Base-by-base conservation (phyloP, 1,284 basidiomycete genomes). In the Rhodofomes roseus region DNA sequence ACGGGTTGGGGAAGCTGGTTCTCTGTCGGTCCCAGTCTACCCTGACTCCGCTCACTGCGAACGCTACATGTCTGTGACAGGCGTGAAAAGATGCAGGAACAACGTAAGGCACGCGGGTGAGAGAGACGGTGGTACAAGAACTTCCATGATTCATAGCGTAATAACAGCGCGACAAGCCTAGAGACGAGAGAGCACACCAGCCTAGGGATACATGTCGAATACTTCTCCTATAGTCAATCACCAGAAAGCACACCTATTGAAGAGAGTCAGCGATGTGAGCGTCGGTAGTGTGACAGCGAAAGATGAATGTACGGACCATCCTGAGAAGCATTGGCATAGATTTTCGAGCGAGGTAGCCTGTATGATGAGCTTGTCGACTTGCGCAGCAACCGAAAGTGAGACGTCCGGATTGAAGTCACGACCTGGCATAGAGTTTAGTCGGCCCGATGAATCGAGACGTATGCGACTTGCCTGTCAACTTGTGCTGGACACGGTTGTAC, bases 311-410 rank as follows among this genome's bases (percentile, higher is more conserved):
- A 68, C 79, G 62, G 73, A 93, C 96, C 95, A 97, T 73, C 95
- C 95, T 63, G 95, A 93, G 78, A 97, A 98, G 68, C 93, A 95
- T 70, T 96, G 94, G 73, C 94, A 96, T 2, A 98, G 83, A 72
- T 97, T 96, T 74, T 97, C 95, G 51, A 96, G 78, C 12, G 90
- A 89, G 6, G 92, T 96, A 7, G 95, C 93, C 73, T 97, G 93
- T 61, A 86, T 81, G 64, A 98, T 97, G 56, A 98, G 80, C 71
- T 91, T 91, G 70, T 95, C 92, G 22, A 96, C 94, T 73, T 98
- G 95, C 20, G 81, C 82, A 51, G 82, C 78, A 25, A 96, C 90
- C 27, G 81, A 79, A 57, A 98, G 79, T 2, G 82, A 79, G 51
- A 85, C 77, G 11, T 92, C 88, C 0, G 93, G 90, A 70, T 95